Base-by-base conservation (phyloP, 2,329 filamentous ascomycete species). In the Hysterium pulicare region DNA sequence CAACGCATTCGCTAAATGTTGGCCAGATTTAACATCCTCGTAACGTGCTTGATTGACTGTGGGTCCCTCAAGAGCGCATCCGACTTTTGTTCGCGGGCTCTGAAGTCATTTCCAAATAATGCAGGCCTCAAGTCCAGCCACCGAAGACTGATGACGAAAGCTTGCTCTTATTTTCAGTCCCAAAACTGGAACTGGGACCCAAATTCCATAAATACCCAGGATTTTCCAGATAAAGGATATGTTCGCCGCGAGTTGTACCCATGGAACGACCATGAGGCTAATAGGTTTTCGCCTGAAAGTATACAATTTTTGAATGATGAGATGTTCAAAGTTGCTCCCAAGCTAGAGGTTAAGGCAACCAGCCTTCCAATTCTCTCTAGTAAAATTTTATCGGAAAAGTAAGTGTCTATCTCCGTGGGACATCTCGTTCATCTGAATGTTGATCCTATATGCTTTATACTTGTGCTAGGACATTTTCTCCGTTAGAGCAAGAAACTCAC, bases 301-400 rank as follows among this genome's bases (percentile, higher is more conserved):
- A 70, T 97, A 19, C 67, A 76, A 0, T 76, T 84, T 38, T 71
- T 97, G 33, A 97, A 97, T 59, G 66, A 72, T 17, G 74, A 84
- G 51, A 75, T 96, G 52, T 69, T 74, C 20, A 66, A 70, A 2
- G 82, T 89, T 42, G 89, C 90, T 1, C 86, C 89, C 1, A 91
- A 89, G 58, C 87, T 91, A 47, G 86, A 87, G 49, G 86, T 95
- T 22, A 79, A 81, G 44, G 83, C 85, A 3, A 82, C 89, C 0
- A 78, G 84, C 23, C 71, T 98, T 4, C 93, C 91, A 1, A 72
- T 87, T 0, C 70, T 97, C 19, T 34, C 48, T 31, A 24, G 16
- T 4, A 32, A 41, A 24, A 35, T 22, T n/a, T 9, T 13, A 13
- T 38, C 15, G 22, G 16, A 23, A n/a, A 33, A 34, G 48, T 52